phyloP scores from a whole-genome alignment of 495 filamentous ascomycete species.

The Aspergillus biplanus region DNA sequence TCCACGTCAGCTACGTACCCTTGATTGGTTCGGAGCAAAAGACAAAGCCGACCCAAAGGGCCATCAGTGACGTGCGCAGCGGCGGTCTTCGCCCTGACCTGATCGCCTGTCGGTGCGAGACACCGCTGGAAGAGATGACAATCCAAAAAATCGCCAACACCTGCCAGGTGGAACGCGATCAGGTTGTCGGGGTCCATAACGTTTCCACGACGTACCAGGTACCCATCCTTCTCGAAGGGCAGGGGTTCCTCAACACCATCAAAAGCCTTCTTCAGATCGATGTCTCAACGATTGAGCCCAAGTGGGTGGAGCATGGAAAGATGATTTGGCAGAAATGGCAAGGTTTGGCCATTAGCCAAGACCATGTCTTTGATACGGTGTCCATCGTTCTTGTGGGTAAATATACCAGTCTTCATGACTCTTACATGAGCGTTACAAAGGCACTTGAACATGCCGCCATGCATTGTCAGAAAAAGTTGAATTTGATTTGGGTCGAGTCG shows the following conservation, averaged over 20 bases:
- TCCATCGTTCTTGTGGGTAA: conserved; percentile 90
- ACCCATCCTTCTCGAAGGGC: conserved; percentile 81
- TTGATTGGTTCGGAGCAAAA: conserved; percentile 76
- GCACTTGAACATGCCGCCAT: conserved; percentile 90
- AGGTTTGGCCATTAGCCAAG: conserved; percentile 62
- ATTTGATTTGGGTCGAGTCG: conserved; percentile 82
- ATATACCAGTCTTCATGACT: conserved; percentile 80
- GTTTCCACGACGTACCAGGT: conserved; percentile 90
- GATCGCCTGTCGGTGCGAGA: conserved; percentile 90
- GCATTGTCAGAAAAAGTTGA: conserved; percentile 77
- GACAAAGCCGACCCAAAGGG: conserved; percentile 94
- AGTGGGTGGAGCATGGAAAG: conserved; percentile 59
- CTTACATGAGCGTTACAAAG: conserved; percentile 82
- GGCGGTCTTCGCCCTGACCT: conserved; percentile 86
- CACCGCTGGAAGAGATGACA: conserved; percentile 69
- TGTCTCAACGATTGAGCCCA: conserved; percentile 39
- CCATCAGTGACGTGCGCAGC: conserved; percentile 78
- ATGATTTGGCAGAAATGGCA: conserved; percentile 77
- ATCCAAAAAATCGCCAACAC: conserved; percentile 85
- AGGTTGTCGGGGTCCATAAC: conserved; percentile 85
- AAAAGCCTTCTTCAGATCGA: conserved; percentile 56
- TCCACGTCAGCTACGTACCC: conserved; percentile 81
- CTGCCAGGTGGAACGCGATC: conserved; percentile 79
- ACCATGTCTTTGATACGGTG: conserved; percentile 67
- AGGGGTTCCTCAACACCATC: conserved; percentile 70